Conservation (phyloP, 768 basidiomycete species). For the Leccinellum rugosiceps region DNA sequence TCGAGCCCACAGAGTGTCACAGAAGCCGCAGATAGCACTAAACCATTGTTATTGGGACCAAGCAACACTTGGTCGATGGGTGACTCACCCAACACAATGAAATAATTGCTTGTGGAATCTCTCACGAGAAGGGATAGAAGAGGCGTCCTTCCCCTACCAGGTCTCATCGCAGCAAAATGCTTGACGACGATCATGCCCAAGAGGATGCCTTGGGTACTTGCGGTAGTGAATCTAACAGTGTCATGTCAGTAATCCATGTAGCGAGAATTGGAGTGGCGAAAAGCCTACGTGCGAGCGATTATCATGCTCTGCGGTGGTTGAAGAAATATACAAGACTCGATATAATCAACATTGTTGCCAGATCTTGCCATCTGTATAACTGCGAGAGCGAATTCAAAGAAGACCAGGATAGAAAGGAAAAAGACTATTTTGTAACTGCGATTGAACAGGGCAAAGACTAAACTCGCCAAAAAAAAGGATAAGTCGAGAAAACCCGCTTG, state of each 20-base stretch:
- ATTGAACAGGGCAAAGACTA: conserved; percentile 34
- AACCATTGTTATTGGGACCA: not conserved
- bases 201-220: conserved; percentile 36
- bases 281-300: conserved; percentile 16
- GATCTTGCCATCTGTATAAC: conserved; percentile 21
- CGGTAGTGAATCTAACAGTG: conserved; percentile 8
- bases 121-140: conserved; percentile 40
- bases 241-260: not conserved
- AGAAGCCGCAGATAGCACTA: conserved; percentile 5
- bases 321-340: conserved; percentile 28
- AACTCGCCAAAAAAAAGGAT: not conserved
- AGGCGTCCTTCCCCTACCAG: conserved; percentile 41
- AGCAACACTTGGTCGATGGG: not conserved
- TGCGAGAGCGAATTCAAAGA: conserved; percentile 15
- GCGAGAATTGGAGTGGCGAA: not conserved
- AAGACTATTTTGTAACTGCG: conserved; percentile 29
- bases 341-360: not conserved
- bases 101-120: conserved; percentile 45
- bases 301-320: not conserved
- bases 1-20: conserved; percentile 1
- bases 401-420: conserved; percentile 9
- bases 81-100: conserved; percentile 37
- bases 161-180: conserved; percentile 32
- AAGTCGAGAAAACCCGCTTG: not conserved
- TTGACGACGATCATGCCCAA: conserved; percentile 39